Evolutionary conservation across 2,329 filamentous ascomycete species (phyloP).

Genomic region (Cryoendolithus antarcticus): DNA sequence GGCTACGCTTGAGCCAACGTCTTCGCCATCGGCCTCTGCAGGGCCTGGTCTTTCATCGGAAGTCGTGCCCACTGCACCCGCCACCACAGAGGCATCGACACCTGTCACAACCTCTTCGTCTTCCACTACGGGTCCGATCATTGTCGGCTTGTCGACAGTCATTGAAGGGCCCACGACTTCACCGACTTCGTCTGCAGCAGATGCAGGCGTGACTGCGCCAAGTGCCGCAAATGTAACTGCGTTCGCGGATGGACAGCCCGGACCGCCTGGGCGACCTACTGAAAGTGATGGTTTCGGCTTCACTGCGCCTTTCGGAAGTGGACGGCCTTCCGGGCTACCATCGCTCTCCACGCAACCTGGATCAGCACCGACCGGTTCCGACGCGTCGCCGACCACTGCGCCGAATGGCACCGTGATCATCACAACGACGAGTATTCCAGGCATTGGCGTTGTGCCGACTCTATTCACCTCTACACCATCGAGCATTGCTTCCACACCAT

Average conservation of each 20-base stretch:
- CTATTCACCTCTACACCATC: not conserved
- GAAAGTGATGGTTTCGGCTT: not conserved
- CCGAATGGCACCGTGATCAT: constrained; percentile 2
- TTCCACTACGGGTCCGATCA: constrained; percentile 14
- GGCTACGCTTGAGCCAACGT: too few species aligned
- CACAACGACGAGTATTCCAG: constrained; percentile 1
- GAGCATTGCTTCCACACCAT: not conserved
- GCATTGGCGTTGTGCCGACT: constrained; percentile 2
- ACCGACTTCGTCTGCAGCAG: constrained; percentile 4
- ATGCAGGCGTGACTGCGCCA: too few species aligned
- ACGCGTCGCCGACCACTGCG: not conserved
- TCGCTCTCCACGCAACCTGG: not conserved
- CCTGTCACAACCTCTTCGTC: constrained; percentile 1
- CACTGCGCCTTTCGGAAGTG: not conserved
- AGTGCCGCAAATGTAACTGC: not conserved
- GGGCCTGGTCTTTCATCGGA: too few species aligned
- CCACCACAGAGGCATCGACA: too few species aligned
- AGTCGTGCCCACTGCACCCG: too few species aligned
- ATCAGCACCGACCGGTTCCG: not conserved
- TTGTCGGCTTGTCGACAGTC: constrained; percentile 22
- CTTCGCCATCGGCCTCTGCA: too few species aligned
- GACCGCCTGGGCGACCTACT: not conserved
- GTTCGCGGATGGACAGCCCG: not conserved
- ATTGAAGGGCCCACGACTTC: constrained; percentile 10
- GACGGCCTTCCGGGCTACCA: not conserved